Evolutionary conservation across 2,329 filamentous ascomycete species (phyloP), one percentile per base, ranked within the genome.

Genomic region (Pseudocercospora musae): DNA sequence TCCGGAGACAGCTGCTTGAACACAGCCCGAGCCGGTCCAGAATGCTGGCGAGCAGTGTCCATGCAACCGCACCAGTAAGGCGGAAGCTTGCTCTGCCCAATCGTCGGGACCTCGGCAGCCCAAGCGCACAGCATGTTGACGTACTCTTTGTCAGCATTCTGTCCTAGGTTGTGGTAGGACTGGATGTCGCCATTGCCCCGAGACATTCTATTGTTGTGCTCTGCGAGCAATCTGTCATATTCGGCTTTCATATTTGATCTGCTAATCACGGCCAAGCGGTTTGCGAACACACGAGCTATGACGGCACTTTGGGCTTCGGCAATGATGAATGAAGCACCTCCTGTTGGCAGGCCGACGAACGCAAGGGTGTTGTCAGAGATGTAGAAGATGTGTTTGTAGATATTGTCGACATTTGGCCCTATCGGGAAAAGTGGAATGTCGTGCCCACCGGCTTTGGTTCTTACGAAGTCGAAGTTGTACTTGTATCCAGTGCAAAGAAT

Each of bases 401-500:
- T 33, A 18, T 62, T 18, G 8, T 27, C 3, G 5, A 57, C 54
- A 2, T 15, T 44, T 7, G 13, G 13, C 5, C 40, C 40, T 2
- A 2, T 13, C 7, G 9, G 10, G 40, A 44, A n/a, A 13, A 44
- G 40, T n/a, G 40, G 40, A n/a, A 1, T 42, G 2, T 3, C 37
- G 4, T 42, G 5, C 15, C 40, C 42, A 4, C 7, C n/a, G 9
- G 2, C 2, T 5, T 2, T 4, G 3, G 42, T 46, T n/a, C 46
- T 65, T 42, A 66, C 31, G 46, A 66, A 65, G 7, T 61, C 23
- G 33, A 58, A 61, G 29, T 62, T 40, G 62, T 58, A 66, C 6
- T 11, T 10, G 52, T 64, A 66, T 37, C 64, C 62, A 8, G 64
- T 66, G 59, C 64, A 66, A 44, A 37, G 54, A 33, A 66, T 55